A percentile compares a stretch with the other conserved stretches of the same genome.
Conservation (phyloP, 73 alveolate genomes). For the Loxodes magnus region DNA sequence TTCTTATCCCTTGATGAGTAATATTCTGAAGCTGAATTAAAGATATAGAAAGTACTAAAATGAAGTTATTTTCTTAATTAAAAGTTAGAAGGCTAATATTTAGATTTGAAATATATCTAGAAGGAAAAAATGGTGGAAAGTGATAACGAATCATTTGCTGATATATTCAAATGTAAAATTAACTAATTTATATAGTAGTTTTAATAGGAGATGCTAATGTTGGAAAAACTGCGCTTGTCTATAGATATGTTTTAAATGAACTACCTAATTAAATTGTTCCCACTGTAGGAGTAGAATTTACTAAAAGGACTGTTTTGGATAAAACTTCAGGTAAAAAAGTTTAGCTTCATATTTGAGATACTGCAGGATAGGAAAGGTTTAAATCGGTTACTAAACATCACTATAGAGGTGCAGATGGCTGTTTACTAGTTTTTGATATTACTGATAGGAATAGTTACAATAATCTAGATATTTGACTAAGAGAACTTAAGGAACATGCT, state of each 20-base stretch:
- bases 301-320: constrained; percentile 3
- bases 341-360: constrained; percentile 36
- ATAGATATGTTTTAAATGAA: constrained; percentile 13
- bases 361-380: constrained; percentile 44
- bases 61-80: no score
- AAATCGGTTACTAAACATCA: constrained; percentile 34
- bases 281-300: constrained; percentile 14
- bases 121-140: no score
- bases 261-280: neutral
- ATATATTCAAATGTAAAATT: no score
- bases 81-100: no score
- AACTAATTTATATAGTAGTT: constrained; percentile 27
- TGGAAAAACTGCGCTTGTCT: constrained; percentile 28
- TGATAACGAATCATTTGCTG: no score
- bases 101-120: no score
- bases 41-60: no score
- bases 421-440: constrained; percentile 45
- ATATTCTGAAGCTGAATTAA: no score
- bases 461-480: constrained; percentile 25
- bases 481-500: no score
- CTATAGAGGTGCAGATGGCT: constrained; percentile 57
- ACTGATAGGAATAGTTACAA: constrained; percentile 35
- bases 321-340: constrained; percentile 15
- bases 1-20: no score
- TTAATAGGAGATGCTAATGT: constrained; percentile 27